These are phyloP conservation scores for Apophysomyces elegans DNA, from an alignment of 371 early-diverging fungal genomes.

Conservation along the genomic window DNA sequence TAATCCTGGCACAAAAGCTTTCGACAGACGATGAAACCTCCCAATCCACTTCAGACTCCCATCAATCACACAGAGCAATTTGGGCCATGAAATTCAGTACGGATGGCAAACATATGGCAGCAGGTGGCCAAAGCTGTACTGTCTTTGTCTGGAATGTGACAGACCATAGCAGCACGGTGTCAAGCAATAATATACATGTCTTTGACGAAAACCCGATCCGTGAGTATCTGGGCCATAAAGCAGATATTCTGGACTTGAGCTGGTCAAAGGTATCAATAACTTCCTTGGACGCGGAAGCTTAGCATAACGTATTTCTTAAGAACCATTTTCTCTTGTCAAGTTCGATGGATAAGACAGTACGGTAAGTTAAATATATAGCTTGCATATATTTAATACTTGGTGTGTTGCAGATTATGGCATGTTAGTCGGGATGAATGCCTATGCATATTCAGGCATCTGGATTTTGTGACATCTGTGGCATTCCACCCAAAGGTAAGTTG, in stretches of 20 bases:
- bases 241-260: constrained; percentile 76
- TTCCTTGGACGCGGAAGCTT: too few relatives aligned
- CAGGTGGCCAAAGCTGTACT: constrained; percentile 75
- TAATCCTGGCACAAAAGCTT: constrained; percentile 45
- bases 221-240: constrained; percentile 71
- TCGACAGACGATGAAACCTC: constrained; percentile 8
- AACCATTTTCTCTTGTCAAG: constrained; percentile 80
- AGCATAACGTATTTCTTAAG: constrained; percentile 15
- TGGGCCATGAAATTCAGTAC: constrained; percentile 72
- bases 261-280: constrained; percentile 71
- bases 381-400: background rate
- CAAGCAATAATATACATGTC: constrained; percentile 48
- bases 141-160: constrained; percentile 74
- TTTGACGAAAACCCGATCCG: constrained; percentile 71
- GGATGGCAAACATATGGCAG: constrained; percentile 80
- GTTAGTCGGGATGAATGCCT: constrained; percentile 70
- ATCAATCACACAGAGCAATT: constrained; percentile 29
- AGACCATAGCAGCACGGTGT: constrained; percentile 26
- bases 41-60: constrained; percentile 8
- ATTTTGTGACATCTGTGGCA: constrained; percentile 77
- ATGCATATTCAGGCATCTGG: constrained; percentile 76
- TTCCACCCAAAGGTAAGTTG: constrained; percentile 78
- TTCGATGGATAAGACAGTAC: constrained; percentile 85
- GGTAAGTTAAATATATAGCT: constrained; percentile 28
- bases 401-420: constrained; percentile 77